Base-by-base conservation (phyloP, 345 rosid genomes). In the Aquilaria yunnanensis region DNA sequence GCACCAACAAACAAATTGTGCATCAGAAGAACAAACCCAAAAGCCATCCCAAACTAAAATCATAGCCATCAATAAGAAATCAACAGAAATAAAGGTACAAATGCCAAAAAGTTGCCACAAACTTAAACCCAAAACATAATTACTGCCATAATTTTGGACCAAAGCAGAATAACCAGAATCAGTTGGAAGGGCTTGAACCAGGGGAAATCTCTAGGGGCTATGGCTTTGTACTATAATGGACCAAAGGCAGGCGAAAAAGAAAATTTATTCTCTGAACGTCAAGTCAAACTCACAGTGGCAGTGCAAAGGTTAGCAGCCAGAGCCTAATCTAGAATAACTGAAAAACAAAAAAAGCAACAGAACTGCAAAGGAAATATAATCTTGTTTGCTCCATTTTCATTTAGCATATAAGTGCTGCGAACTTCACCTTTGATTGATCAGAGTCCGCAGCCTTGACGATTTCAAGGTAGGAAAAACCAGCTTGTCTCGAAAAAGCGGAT, bases 401-500 rank as follows among this genome's bases (percentile, higher is more conserved):
- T 37, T 14, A 58, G 51, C 3, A 53, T 45, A 41, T 61, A 37
- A 4, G 43, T n/a, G 31, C 12, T 13, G 62, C 31, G 37, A 47
- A 63, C 23, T 34, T 62, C 70, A 87, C 89, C 93, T 87, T 68
- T 87, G 93, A 80, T 87, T 87, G 62, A 87, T 87, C 45, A 87
- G 71, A 62, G 89, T 82, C 77, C 93, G 70, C 78, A 87, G 63
- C 66, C 93, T 79, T 30, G 93, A 87, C 56, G 87, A 71, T 78
- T 73, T 87, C 76, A 87, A 51, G 65, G 78, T 72, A 61, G 93
- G 93, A 73, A 86, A 80, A 51, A 70, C 76, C 63, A 82, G 88
- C 74, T 87, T 84, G 70, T 87, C 89, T 10, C 86, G 89, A 57
- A 84, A 84, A 71, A 87, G 77, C 47, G 93, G 93, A 72, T 84